These are phyloP conservation scores for Fagopyrum tataricum DNA, from an alignment of 148 eudicot genomes.

Conservation along the genomic window DNA sequence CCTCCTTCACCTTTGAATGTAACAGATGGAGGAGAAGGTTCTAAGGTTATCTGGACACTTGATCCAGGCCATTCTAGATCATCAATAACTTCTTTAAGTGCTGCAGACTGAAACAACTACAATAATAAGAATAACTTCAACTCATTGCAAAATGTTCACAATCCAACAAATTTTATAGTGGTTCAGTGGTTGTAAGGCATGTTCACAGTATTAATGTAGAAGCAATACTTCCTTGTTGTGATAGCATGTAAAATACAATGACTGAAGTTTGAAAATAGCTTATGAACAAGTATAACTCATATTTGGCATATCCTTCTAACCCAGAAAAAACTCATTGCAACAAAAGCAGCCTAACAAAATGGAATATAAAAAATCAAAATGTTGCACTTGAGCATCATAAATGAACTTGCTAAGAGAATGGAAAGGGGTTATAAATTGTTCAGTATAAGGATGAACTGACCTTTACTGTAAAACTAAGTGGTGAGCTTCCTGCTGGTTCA, in stretches of 20 bases:
- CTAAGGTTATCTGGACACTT: slow-evolving; percentile 62
- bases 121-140: neutral
- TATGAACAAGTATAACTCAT: neutral
- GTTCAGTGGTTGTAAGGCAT: neutral
- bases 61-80: slow-evolving; percentile 99
- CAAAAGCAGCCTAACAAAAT: neutral
- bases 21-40: slow-evolving; percentile 79
- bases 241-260: neutral
- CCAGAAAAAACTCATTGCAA: neutral
- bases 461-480: slow-evolving; percentile 91
- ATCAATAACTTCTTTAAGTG: slow-evolving; percentile 91
- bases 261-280: neutral
- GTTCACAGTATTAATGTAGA: neutral
- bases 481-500: slow-evolving; percentile 85
- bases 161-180: neutral
- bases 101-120: slow-evolving; percentile 61
- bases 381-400: neutral
- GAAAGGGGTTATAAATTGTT: neutral
- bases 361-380: neutral
- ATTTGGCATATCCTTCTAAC: neutral
- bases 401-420: neutral
- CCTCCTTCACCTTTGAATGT: slow-evolving; percentile 96
- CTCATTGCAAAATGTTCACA: neutral
- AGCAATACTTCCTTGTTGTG: neutral
- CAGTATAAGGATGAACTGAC: slow-evolving; percentile 22